Evolutionary conservation across 495 filamentous ascomycete genomes (phyloP), one percentile per base, ranked within the genome.

Genomic region (Baudoinia panamericana): DNA sequence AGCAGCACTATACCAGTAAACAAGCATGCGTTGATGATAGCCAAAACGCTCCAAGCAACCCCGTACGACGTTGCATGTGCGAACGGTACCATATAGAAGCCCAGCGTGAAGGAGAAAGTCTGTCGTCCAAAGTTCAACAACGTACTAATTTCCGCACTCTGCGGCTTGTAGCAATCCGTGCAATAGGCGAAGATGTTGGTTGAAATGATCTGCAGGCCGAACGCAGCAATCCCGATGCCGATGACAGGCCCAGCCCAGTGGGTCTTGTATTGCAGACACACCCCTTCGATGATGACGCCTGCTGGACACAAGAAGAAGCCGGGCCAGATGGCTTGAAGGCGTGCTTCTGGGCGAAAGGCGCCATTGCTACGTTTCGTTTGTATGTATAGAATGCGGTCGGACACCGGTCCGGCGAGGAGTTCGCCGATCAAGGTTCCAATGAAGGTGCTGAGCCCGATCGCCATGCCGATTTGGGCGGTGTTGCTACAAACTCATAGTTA

Each of bases 141-240:
- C 1, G 58, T 56, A 16, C 55, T 55, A 5, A 59, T 51, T 47
- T 67, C 64, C 0, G 63, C 53, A 4, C 62, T 57, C 43, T 61
- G 60, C 15, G 63, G 59, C 43, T 62, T 61, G 40, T 68, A 66
- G 43, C 58, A 61, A 37, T 67, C 58, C 5, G 56, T 56, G 12
- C 50, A 37, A 37, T 62, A 65, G 10, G 58, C 48, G 38, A 55
- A 63, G 0, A 58, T 47, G 8, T 43, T 48, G 0, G 62, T 63
- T 5, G 44, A 43, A 12, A 50, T 48, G 15, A 60, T 56, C 43
- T 64, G 60, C 16, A 63, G 43, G 2, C 62, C 62, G 30, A 64
- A 39, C 7, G 29, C 53, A 3, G 51, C 58, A 15, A 62, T 57
- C 3, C 30, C 41, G 20, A 63, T 59, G 15, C 62, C 60, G 4